A percentile compares a stretch with the other conserved stretches of the same genome.
Conservation (phyloP, 768 basidiomycete species). For the Suillus variegatus region DNA sequence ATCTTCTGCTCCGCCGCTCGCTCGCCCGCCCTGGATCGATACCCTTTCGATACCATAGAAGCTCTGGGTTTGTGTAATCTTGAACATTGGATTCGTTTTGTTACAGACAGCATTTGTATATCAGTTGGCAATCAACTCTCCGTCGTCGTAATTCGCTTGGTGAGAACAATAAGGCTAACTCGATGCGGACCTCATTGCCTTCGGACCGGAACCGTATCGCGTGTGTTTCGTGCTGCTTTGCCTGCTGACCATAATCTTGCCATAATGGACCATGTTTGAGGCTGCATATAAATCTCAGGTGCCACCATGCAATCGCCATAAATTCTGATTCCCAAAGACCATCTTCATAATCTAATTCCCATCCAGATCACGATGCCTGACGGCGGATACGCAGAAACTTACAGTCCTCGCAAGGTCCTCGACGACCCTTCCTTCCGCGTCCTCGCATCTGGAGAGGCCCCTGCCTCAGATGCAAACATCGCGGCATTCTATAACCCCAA, state of each 20-base stretch:
- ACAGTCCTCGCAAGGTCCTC: constrained; percentile 57
- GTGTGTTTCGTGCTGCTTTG: background rate
- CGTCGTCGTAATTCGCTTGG: background rate
- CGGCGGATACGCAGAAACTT: constrained; percentile 41
- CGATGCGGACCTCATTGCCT: background rate
- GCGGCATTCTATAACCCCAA: constrained; percentile 66
- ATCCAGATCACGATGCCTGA: constrained; percentile 19
- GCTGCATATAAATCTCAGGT: background rate
- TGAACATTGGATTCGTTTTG: constrained; percentile 16
- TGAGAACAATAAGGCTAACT: background rate
- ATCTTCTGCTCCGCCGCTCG: background rate
- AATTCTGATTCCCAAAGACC: background rate
- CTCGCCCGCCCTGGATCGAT: constrained; percentile 16
- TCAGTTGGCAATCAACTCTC: constrained; percentile 8
- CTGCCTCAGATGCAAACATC: constrained; percentile 49
- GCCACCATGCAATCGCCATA: background rate
- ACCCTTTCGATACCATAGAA: constrained; percentile 32
- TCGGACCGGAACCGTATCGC: background rate
- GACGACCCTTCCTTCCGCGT: constrained; percentile 57
- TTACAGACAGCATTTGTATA: constrained; percentile 21
- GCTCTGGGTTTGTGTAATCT: constrained; percentile 25
- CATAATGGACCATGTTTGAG: background rate
- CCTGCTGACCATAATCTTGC: constrained; percentile 1
- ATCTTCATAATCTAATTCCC: background rate
- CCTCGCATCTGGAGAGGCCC: constrained; percentile 50